Conservation (phyloP, 441 rosid genomes). For the Pelargonium australe region DNA sequence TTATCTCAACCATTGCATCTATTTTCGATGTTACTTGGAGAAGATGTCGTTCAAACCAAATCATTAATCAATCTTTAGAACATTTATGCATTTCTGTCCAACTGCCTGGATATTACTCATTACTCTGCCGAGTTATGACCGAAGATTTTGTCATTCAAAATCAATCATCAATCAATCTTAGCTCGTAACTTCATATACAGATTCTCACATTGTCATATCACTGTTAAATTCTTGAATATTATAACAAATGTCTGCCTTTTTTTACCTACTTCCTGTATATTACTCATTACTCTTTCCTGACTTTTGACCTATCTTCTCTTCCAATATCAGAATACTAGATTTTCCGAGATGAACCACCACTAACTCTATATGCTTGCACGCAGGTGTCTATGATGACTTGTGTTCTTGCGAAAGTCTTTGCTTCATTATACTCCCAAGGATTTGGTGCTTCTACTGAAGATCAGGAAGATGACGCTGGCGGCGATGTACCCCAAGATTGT, state of each 20-base stretch:
- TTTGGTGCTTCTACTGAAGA: conserved; percentile 60
- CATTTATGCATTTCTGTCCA: background rate
- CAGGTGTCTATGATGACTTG: conserved; percentile 76
- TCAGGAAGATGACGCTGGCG: conserved; percentile 46
- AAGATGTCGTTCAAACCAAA: too few relatives aligned
- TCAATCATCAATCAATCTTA: too few relatives aligned
- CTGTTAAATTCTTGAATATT: background rate
- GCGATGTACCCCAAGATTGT: conserved; percentile 47
- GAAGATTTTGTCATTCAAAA: too few relatives aligned
- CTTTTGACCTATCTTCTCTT: background rate
- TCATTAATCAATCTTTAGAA: too few relatives aligned
- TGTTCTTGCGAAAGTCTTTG: conserved; percentile 63
- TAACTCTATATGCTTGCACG: conserved; percentile 20
- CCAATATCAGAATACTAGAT: background rate
- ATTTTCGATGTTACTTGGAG: background rate
- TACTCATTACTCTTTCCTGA: background rate
- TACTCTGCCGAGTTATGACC: too few relatives aligned
- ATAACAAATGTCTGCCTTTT: background rate
- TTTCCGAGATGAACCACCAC: background rate
- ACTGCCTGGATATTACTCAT: too few relatives aligned
- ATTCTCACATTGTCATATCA: background rate
- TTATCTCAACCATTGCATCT: background rate
- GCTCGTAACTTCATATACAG: background rate
- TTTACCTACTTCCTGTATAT: too few relatives aligned
- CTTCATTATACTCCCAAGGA: conserved; percentile 72